Base-by-base conservation (phyloP, 345 rosid species). In the Boechera retrofracta region DNA sequence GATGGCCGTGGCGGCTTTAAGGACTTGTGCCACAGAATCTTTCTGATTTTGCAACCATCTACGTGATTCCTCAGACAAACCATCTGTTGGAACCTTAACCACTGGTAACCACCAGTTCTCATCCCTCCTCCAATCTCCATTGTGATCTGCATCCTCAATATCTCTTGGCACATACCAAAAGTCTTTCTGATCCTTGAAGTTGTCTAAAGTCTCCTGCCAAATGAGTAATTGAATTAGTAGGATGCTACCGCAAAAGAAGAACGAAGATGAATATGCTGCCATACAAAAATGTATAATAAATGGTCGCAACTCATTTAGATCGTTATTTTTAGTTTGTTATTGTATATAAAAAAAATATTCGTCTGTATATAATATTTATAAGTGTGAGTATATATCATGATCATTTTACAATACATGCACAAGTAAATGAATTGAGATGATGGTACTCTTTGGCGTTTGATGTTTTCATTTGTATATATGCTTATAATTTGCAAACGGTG, bases 51-150 rank as follows among this genome's bases (percentile, higher is more conserved):
- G 87, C 58, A 92, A 54, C 92, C 90, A 85, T 76, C 81, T 89
- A 65, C 90, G 60, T 0, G 90, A 84, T 32, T 48, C 47, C 0
- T 89, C 92, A 2, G 98, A 86, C 15, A 94, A 67, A 13, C 98
- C 98, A 38, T 84, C 68, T 10, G 76, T 26, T 1, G 98, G 91
- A 77, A 94, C 97, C 64, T 87, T 92, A 49, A 82, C 95, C 6
- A 81, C 62, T 6, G 98, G 98, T 65, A 89, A 79, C 98, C 98
- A 94, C 98, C 98, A 92, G 74, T 86, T 89, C 44, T 90, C 97
- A 36, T 82, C 93, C 15, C 81, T 79, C 3, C 79, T 79, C 49
- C 79, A 73, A 0, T 82, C 82, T 39, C 75, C 88, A 72, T 26
- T 60, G 77, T 83, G 81, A 15, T 87, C 91, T 4, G 89, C 79